phyloP scores from a whole-genome alignment of 176 grass and related monocot genomes.

The Tillandsia leiboldiana region DNA sequence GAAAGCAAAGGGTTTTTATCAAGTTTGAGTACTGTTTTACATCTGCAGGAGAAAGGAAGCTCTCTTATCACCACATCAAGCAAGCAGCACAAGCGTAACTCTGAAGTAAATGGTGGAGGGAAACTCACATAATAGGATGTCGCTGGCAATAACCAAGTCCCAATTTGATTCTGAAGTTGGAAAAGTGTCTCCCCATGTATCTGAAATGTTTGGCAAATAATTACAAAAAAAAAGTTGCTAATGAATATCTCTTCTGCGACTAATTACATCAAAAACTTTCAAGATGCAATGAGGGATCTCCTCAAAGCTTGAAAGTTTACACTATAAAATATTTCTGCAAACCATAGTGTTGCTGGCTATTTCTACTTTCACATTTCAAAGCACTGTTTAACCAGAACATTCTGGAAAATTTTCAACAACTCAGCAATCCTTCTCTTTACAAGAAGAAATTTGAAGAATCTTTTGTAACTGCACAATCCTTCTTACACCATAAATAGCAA shows the following conservation, averaged over 20 bases:
- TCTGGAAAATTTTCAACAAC: no score
- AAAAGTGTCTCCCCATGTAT: constrained; percentile 84
- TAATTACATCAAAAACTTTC: neutral
- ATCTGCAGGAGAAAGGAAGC: constrained; percentile 30
- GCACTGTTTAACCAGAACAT: no score
- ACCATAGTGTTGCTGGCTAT: neutral
- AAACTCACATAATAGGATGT: constrained; percentile 82
- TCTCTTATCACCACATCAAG: constrained; percentile 4
- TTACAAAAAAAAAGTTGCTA: neutral
- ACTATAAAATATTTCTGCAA: neutral
- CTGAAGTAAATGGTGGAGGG: neutral
- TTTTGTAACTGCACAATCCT: no score
- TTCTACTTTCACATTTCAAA: no score
- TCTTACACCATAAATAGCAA: no score
- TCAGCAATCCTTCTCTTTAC: no score
- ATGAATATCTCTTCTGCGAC: neutral
- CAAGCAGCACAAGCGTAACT: neutral
- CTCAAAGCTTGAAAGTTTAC: neutral
- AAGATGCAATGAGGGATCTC: neutral
- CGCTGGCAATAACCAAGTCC: constrained; percentile 87
- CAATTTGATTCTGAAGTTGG: constrained; percentile 46
- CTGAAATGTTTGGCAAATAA: constrained; percentile 26
- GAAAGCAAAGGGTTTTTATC: constrained; percentile 59
- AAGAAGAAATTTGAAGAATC: no score
- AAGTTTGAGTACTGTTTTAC: constrained; percentile 80